A percentile compares a stretch with the other conserved stretches of the same genome.
Conservation (phyloP, 2,329 filamentous ascomycete genomes). For the Alternaria arborescens region DNA sequence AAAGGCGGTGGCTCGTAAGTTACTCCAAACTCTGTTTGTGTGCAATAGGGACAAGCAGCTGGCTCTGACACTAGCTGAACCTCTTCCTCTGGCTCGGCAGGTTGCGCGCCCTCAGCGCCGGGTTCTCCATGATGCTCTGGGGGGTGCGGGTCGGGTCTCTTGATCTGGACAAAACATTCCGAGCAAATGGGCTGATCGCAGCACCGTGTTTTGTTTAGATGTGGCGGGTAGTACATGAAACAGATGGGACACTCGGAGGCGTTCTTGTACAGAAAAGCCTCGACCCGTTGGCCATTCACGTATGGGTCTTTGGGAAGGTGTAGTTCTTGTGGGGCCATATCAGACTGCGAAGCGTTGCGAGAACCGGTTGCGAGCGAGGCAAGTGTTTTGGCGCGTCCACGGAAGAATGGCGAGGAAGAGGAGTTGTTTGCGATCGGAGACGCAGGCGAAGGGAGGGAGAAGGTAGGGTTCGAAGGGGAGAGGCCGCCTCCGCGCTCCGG, state of each 20-base stretch:
- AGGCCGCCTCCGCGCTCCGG: constrained; percentile 72
- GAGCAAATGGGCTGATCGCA: constrained; percentile 97
- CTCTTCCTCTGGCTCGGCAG: constrained; percentile 60
- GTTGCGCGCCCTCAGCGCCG: constrained; percentile 42
- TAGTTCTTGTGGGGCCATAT: constrained; percentile 80
- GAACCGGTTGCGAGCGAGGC: constrained; percentile 82
- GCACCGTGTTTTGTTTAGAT: constrained; percentile 91
- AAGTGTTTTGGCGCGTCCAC: constrained; percentile 86
- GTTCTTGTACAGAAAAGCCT: constrained; percentile 93
- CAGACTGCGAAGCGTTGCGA: constrained; percentile 74
- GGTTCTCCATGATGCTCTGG: constrained; percentile 73
- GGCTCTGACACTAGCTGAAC: constrained; percentile 85
- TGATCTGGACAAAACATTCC: constrained; percentile 99
- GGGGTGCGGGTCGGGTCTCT: constrained; percentile 88
- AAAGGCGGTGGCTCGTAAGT: constrained; percentile 92
- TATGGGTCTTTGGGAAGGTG: constrained; percentile 81
- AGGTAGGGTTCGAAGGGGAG: constrained; percentile 69
- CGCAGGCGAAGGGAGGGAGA: constrained; percentile 66
- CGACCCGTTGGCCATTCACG: constrained; percentile 92
- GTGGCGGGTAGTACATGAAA: constrained; percentile 93
- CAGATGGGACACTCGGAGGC: constrained; percentile 93
- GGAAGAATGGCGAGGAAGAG: constrained; percentile 67
- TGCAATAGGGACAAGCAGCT: constrained; percentile 92
- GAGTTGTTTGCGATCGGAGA: constrained; percentile 58
- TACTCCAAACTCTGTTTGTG: constrained; percentile 94